These are phyloP conservation scores for Ascochyta koolunga DNA, from an alignment of 2,329 filamentous ascomycete genomes.

Conservation along the genomic window DNA sequence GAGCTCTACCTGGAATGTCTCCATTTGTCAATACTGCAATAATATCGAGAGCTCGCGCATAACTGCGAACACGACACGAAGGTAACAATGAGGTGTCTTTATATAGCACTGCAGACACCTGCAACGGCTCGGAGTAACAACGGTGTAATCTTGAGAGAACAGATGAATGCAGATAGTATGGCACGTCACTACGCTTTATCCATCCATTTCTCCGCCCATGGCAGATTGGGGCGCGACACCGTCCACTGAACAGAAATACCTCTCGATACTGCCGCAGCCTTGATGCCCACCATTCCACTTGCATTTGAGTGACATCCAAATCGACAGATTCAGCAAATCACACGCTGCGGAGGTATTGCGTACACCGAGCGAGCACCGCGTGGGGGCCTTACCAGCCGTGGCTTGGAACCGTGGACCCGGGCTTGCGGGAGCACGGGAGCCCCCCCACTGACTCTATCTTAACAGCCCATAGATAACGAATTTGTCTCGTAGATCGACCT, in stretches of 20 bases:
- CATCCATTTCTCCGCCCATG: neutral
- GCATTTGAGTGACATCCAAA: neutral
- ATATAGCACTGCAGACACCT: conserved; percentile 13
- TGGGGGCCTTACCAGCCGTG: conserved; percentile 4
- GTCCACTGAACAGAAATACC: neutral
- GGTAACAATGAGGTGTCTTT: conserved; percentile 8
- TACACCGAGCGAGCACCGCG: neutral
- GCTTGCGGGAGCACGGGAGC: conserved; percentile 18
- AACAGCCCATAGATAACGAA: neutral
- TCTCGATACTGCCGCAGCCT: neutral
- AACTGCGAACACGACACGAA: conserved; percentile 14
- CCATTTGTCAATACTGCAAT: conserved; percentile 24
- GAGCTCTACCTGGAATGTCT: conserved; percentile 7
- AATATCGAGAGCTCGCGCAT: conserved; percentile 34
- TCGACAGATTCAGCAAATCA: conserved; percentile 4
- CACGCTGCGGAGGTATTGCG: neutral
- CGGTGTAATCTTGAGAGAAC: conserved; percentile 21
- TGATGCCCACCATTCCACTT: neutral
- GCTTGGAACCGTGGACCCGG: conserved; percentile 10
- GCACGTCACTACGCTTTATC: conserved; percentile 17
- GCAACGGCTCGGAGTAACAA: conserved; percentile 22
- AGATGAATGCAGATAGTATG: conserved; percentile 14
- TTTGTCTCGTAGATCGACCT: neutral
- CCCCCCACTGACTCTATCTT: conserved; percentile 3
- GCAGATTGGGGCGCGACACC: conserved; percentile 1